These are phyloP conservation scores for Piper longum DNA, from an alignment of 164 flowering plant genomes.

Conservation along the genomic window DNA sequence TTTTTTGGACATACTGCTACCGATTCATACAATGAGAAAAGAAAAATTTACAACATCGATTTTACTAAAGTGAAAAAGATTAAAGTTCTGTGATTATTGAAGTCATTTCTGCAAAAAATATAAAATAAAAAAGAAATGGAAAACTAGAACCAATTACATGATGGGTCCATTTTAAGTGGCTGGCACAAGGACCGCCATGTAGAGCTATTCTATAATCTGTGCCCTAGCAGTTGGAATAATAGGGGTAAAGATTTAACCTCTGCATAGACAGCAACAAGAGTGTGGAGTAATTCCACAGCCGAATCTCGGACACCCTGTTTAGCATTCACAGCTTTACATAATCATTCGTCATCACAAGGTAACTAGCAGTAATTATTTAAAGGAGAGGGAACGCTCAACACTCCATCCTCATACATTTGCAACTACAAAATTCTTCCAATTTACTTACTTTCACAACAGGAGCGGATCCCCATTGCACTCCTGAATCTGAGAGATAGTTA, in stretches of 20 bases:
- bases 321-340: not conserved
- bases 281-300: constrained; percentile 80
- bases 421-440: constrained; percentile 2
- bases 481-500: constrained; percentile 78
- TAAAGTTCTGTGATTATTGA: too few relatives aligned
- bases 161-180: too few relatives aligned
- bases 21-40: too few relatives aligned
- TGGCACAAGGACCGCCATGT: too few relatives aligned
- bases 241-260: constrained; percentile 44
- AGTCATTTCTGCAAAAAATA: too few relatives aligned
- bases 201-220: too few relatives aligned
- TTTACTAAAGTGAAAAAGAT: not conserved
- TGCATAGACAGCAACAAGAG: constrained; percentile 91
- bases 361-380: not conserved
- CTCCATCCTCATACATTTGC: not conserved
- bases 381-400: not conserved
- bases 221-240: constrained; percentile 1
- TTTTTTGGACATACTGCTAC: not conserved
- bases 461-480: constrained; percentile 90
- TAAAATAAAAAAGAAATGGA: too few relatives aligned
- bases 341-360: not conserved
- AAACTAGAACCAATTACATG: too few relatives aligned
- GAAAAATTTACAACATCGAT: not conserved
- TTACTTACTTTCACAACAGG: constrained; percentile 73
- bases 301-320: constrained; percentile 94